Evolutionary conservation across 495 filamentous ascomycete species (phyloP), one percentile per base, ranked within the genome.

Genomic region (Hypoxylon lienhwacheense): DNA sequence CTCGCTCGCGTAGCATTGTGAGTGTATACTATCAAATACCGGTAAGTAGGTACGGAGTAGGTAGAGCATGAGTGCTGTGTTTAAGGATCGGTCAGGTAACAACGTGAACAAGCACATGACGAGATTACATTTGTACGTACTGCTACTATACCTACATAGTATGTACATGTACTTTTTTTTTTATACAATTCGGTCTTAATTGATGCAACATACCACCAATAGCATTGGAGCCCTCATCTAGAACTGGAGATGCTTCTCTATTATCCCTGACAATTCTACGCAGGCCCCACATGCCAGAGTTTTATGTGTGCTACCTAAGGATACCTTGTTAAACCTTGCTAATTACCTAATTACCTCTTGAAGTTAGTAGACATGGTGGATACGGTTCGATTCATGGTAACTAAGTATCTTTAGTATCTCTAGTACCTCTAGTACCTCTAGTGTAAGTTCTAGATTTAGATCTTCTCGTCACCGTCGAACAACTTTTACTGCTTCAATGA

Each of bases 141-240:
- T n/a, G n/a, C n/a, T n/a, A n/a, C n/a, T n/a, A n/a, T n/a, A n/a
- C n/a, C n/a, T n/a, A n/a, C n/a, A n/a, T n/a, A n/a, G n/a, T n/a
- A n/a, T n/a, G n/a, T n/a, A n/a, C n/a, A n/a, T n/a, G n/a, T n/a
- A n/a, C n/a, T n/a, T n/a, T n/a, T n/a, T n/a, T n/a, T n/a, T n/a
- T n/a, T n/a, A n/a, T n/a, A n/a, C n/a, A n/a, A n/a, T n/a, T n/a
- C n/a, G n/a, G n/a, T n/a, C n/a, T n/a, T n/a, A n/a, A n/a, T n/a
- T n/a, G n/a, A n/a, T n/a, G n/a, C n/a, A n/a, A n/a, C 48, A 51
- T 33, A 47, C 58, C 51, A 56, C 52, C 58, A 61, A 61, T 61
- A 17, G 48, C 39, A 42, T 55, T 47, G 42, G 22, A 44, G 26
- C 35, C 16, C 24, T 41, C 55, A 52, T 61, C 58, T 61, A 33